phyloP scores from a whole-genome alignment of 2,329 filamentous ascomycete genomes.

The Hypoxylon sp. region DNA sequence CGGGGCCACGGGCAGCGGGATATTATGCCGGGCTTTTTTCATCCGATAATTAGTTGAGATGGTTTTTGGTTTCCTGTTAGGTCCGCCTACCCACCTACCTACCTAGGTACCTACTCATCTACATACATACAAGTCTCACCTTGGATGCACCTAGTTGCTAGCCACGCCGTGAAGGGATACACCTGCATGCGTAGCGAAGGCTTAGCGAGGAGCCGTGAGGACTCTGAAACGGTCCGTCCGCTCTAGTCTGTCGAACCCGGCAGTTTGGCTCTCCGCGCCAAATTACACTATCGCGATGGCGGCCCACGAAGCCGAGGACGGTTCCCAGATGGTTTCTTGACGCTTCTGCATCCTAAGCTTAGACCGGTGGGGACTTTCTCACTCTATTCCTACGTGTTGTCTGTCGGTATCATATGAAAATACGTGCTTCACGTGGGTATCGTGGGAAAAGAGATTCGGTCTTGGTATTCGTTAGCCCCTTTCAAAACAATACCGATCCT shows the following conservation, averaged over 20 bases:
- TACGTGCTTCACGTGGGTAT: constrained; percentile 11
- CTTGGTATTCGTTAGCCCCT: constrained; percentile 5
- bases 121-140: constrained; percentile 6
- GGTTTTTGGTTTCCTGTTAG: too few species aligned
- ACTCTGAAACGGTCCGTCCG: constrained; percentile 28
- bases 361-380: constrained; percentile 13
- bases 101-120: background rate
- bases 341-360: constrained; percentile 17
- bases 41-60: too few species aligned
- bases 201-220: constrained; percentile 19
- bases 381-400: constrained; percentile 12
- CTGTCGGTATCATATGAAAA: constrained; percentile 21
- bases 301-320: constrained; percentile 28
- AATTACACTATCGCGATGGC: constrained; percentile 27
- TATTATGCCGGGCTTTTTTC: constrained; percentile 25
- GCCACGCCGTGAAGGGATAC: constrained; percentile 11
- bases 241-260: constrained; percentile 25
- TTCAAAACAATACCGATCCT: constrained; percentile 16
- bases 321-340: constrained; percentile 6
- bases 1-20: constrained; percentile 29
- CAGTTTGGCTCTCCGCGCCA: constrained; percentile 22
- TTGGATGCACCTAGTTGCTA: constrained; percentile 18
- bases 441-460: too few species aligned
- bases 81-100: constrained; percentile 3
- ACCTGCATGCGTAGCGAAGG: constrained; percentile 13